These are phyloP conservation scores for Volvariella surrecta DNA, from an alignment of 1,284 basidiomycete species.

Conservation along the genomic window DNA sequence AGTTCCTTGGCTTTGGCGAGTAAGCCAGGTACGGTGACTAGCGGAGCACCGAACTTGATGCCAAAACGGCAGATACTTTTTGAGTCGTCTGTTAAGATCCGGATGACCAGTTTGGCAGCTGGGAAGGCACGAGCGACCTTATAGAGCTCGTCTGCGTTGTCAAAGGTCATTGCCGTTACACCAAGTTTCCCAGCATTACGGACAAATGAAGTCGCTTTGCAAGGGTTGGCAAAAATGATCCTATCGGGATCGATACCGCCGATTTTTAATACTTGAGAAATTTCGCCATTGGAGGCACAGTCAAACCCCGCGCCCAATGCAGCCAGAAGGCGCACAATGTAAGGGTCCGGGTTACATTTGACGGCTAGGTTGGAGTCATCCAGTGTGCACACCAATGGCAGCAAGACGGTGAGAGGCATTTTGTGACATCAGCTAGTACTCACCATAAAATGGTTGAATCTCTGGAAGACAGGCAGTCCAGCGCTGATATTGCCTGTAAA, in stretches of 20 bases:
- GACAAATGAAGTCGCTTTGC: slow-evolving; percentile 94
- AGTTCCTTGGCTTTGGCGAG: slow-evolving; percentile 78
- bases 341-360: slow-evolving; percentile 97
- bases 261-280: slow-evolving; percentile 72
- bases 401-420: neutral
- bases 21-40: slow-evolving; percentile 75
- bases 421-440: slow-evolving; percentile 17
- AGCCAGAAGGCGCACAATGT: slow-evolving; percentile 86
- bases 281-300: slow-evolving; percentile 97
- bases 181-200: slow-evolving; percentile 73
- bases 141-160: slow-evolving; percentile 96
- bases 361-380: slow-evolving; percentile 47
- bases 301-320: slow-evolving; percentile 92
- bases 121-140: slow-evolving; percentile 88
- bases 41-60: slow-evolving; percentile 94
- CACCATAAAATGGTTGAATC: slow-evolving; percentile 90
- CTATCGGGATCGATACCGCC: slow-evolving; percentile 65
- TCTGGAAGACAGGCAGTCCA: slow-evolving; percentile 81
- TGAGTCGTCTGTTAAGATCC: slow-evolving; percentile 96
- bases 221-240: slow-evolving; percentile 98
- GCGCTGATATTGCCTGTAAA: slow-evolving; percentile 81
- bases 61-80: slow-evolving; percentile 92
- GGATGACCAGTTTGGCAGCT: slow-evolving; percentile 80
- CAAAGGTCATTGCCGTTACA: slow-evolving; percentile 95
- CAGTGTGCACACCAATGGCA: slow-evolving; percentile 5